Base-by-base conservation (phyloP, 108 stramenopile species). In the Cyclotella cryptica region DNA sequence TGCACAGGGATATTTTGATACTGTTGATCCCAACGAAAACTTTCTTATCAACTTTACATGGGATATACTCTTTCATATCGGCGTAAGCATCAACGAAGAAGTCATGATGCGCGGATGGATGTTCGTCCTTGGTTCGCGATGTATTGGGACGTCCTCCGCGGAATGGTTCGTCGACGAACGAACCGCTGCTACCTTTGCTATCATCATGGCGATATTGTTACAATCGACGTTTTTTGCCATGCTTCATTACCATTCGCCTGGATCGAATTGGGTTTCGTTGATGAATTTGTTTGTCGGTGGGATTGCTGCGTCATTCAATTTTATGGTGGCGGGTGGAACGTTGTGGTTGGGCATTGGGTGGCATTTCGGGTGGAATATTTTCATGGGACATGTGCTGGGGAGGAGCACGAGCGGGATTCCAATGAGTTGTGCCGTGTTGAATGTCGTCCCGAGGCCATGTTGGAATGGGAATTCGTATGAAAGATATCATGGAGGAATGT, bases 321-420 rank as follows among this genome's bases (percentile, higher is more conserved):
- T 82, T 24, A 22, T 83, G 45, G 67, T 72, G 24, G 28, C 77
- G 24, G 65, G 65, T 51, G 77, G 81, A 26, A 62, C 69, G 0
- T 27, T 83, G n/a, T 83, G 72, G 66, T 43, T 78, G 9, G 73
- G 74, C 15, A 62, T 83, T 22, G 82, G 82, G 4, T 78, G 77
- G 82, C 82, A 83, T 55, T 83, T 83, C 43, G 82, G 82, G 0
- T 83, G 82, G 82, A 83, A 83, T 41, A 83, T 79, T 27, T 47
- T 61, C 29, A 83, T 83, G 82, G 82, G 77, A 0, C 72, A 83
- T 49, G 21, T 83, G 22, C 53, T 83, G 19, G 82, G 81, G 26
- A 28, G 70, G 27, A 71, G 53, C 17, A 83, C 78, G 0, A 74
- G 72, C 17, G 78, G 82, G 3, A 74, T 83, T 3, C 82, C 77